Evolutionary conservation across 192 early-diverging fungal genomes (phyloP), one percentile per base, ranked within the genome.

Genomic region (Rhizoclosmatium sp.): DNA sequence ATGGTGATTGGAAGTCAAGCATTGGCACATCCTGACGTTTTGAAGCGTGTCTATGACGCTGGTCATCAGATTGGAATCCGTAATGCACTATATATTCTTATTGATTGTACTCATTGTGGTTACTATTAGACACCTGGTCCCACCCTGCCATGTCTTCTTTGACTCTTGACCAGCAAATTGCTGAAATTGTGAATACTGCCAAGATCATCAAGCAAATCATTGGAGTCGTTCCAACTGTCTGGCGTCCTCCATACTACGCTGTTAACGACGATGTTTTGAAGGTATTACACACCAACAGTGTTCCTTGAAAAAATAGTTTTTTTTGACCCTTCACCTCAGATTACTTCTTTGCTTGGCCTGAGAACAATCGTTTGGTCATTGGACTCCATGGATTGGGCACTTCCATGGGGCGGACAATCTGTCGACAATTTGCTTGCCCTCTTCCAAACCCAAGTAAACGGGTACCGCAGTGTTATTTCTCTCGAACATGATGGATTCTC

Each of bases 151-250:
- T 89, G 10, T 92, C 92, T 21, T 81, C 86, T 12, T 69, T 91
- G 60, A 89, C 91, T 4, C 91, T 91, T 66, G 91, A 88, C 59
- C 91, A 93, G 67, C 86, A 93, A 42, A 80, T 93, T 47, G 91
- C 89, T 65, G 91, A 93, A 78, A 69, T 94, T 19, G 87, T 88
- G 69, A 93, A 91, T 85, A 92, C 89, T 5, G 87, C 89, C 60
- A 73, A 78, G 48, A 41, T 65, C 47, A 78, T 87, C 54, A 60
- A 75, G 23, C 23, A 81, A 3, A 64, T 58, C 65, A 87, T 66
- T 48, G 86, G 86, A 48, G 39, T 59, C 42, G 68, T 75, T 47
- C 85, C 89, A 71, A 42, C 12, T 2, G 77, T 69, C 59, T 87
- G 82, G 82, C 86, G 92, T 12, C 65, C 65, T 39, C 65, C 65